These are phyloP conservation scores for Exutisphaerella laricina DNA, from an alignment of 2,329 filamentous ascomycete species.

Conservation along the genomic window DNA sequence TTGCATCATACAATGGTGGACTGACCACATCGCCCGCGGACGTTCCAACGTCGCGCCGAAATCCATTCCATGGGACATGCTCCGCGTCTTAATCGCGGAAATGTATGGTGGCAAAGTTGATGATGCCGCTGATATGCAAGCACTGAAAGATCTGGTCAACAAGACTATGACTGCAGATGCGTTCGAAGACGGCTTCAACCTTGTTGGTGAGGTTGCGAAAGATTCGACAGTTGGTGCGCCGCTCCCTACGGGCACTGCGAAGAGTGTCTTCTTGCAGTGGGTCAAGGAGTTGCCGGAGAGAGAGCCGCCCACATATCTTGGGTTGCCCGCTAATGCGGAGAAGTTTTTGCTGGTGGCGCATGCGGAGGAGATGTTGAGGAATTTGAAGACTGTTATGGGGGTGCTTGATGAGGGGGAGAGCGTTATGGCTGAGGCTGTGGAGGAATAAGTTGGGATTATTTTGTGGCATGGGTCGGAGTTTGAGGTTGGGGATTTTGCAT, in stretches of 20 bases:
- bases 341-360: constrained; percentile 87
- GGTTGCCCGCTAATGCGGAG: constrained; percentile 91
- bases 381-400: constrained; percentile 77
- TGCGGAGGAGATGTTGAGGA: constrained; percentile 75
- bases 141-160: constrained; percentile 67
- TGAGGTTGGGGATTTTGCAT: too few species aligned
- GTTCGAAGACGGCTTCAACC: constrained; percentile 86
- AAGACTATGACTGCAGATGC: constrained; percentile 78
- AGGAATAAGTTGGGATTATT: constrained; percentile 5
- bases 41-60: constrained; percentile 88
- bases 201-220: constrained; percentile 60
- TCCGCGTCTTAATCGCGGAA: constrained; percentile 82
- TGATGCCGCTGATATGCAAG: constrained; percentile 73
- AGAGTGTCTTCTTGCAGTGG: constrained; percentile 86
- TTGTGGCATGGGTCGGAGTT: constrained; percentile 1
- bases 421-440: constrained; percentile 52
- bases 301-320: constrained; percentile 92
- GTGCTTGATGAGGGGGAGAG: constrained; percentile 92
- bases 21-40: constrained; percentile 73
- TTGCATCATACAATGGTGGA: constrained; percentile 92
- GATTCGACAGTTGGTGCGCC: constrained; percentile 48
- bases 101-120: constrained; percentile 99
- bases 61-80: constrained; percentile 95
- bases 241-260: constrained; percentile 72
- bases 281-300: constrained; percentile 87